A percentile compares a stretch with the other conserved stretches of the same genome.
These are phyloP conservation scores for Blastobotrys buckinghamii DNA, from an alignment of 1,139 yeast species.

Conservation along the genomic window DNA sequence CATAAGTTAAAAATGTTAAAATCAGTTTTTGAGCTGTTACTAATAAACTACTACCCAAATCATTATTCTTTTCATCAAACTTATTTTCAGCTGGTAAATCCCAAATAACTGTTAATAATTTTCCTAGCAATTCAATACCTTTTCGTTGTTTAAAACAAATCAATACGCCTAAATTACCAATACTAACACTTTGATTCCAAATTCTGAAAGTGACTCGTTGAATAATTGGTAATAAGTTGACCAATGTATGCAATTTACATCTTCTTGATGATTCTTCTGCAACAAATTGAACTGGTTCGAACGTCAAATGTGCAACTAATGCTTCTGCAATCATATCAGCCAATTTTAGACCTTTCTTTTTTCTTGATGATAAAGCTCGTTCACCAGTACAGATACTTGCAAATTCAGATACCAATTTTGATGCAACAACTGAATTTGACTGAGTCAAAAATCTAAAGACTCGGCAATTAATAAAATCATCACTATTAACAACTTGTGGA, in stretches of 20 bases:
- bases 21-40: constrained; percentile 19
- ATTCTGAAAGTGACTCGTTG: constrained; percentile 25
- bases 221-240: constrained; percentile 18
- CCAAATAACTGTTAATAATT: constrained; percentile 26
- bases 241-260: constrained; percentile 18
- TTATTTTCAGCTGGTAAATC: constrained; percentile 9
- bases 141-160: constrained; percentile 31
- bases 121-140: constrained; percentile 26
- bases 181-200: constrained; percentile 15
- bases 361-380: constrained; percentile 21
- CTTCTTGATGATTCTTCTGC: constrained; percentile 8
- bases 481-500: background rate
- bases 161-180: constrained; percentile 24
- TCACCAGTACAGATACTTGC: constrained; percentile 23
- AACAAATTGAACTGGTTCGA: constrained; percentile 12
- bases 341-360: constrained; percentile 27
- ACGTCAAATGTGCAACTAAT: constrained; percentile 25
- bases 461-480: constrained; percentile 23
- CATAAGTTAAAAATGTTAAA: constrained; percentile 20
- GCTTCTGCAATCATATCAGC: constrained; percentile 28
- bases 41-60: constrained; percentile 13
- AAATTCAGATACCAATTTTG: constrained; percentile 29
- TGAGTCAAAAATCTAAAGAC: constrained; percentile 28
- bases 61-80: constrained; percentile 2
- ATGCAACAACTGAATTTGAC: constrained; percentile 25